These are phyloP conservation scores for Avena sativa DNA, from an alignment of 176 grass and related monocot species.

Conservation along the genomic window DNA sequence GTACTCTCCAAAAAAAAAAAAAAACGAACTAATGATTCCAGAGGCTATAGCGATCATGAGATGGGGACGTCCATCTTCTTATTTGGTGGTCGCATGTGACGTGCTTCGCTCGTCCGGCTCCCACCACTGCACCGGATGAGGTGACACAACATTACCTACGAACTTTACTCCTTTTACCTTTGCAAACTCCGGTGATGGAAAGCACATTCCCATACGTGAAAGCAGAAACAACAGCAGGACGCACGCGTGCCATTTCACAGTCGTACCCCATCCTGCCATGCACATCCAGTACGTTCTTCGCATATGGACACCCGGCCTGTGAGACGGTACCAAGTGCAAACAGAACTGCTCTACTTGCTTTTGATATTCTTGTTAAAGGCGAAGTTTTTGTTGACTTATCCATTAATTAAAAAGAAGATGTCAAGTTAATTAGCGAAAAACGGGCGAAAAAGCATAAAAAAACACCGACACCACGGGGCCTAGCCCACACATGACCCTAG, in stretches of 20 bases:
- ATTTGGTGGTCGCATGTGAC: constrained; percentile 32
- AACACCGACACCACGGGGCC: too few relatives aligned
- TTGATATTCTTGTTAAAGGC: too few relatives aligned
- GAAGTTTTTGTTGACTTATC: too few relatives aligned
- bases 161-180: constrained; percentile 21
- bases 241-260: not conserved
- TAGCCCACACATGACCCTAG: too few relatives aligned
- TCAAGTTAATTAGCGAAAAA: too few relatives aligned
- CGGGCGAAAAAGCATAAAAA: too few relatives aligned
- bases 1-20: not conserved
- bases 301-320: too few relatives aligned
- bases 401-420: too few relatives aligned
- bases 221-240: constrained; percentile 28
- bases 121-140: not conserved
- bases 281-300: too few relatives aligned
- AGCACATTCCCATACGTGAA: constrained; percentile 29
- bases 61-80: constrained; percentile 13
- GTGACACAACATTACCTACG: constrained; percentile 9
- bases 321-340: too few relatives aligned
- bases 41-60: not conserved
- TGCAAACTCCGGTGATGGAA: constrained; percentile 6
- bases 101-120: constrained; percentile 10
- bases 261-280: not conserved
- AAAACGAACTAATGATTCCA: constrained; percentile 3
- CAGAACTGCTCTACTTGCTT: too few relatives aligned